Evolutionary conservation across 2,329 filamentous ascomycete genomes (phyloP).

Genomic region (Tolypocladium pustulatum): DNA sequence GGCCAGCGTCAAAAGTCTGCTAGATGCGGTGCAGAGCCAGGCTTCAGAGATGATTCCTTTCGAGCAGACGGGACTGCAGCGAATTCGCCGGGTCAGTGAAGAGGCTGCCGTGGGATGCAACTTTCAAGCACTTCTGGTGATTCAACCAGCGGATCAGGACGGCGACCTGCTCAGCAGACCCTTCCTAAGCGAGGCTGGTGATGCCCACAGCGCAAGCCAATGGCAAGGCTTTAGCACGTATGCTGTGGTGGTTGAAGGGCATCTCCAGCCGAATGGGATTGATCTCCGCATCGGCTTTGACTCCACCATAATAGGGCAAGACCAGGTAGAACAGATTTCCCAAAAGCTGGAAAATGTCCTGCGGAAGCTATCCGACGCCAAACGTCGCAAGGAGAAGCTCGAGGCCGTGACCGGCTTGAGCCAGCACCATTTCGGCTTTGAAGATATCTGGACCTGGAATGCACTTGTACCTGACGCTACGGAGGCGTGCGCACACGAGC

Average conservation of each 20-base stretch:
- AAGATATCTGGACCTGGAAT: slow-evolving; percentile 10
- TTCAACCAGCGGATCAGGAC: slow-evolving; percentile 5
- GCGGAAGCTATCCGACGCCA: slow-evolving; percentile 3
- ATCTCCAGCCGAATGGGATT: slow-evolving; percentile 5
- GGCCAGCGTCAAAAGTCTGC: not conserved
- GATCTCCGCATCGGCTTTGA: slow-evolving; percentile 6
- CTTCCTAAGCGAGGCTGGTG: slow-evolving; percentile 1
- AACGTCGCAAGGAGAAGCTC: not conserved
- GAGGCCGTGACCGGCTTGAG: slow-evolving; percentile 3
- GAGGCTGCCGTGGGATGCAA: slow-evolving; percentile 2
- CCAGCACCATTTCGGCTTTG: slow-evolving; percentile 5
- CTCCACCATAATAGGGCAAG: slow-evolving; percentile 1
- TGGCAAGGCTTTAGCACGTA: slow-evolving; percentile 8
- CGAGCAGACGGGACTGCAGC: slow-evolving; percentile 18
- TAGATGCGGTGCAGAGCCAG: slow-evolving; percentile 11
- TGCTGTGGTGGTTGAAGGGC: slow-evolving; percentile 6
- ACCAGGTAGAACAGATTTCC: slow-evolving; percentile 3
- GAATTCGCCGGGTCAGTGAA: slow-evolving; percentile 12
- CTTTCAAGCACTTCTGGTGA: slow-evolving; percentile 9
- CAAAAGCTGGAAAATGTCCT: slow-evolving; percentile 5
- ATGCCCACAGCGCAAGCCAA: not conserved
- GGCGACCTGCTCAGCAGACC: not conserved
- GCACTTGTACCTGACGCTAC: slow-evolving; percentile 4
- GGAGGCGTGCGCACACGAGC: slow-evolving; percentile 9
- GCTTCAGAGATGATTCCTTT: slow-evolving; percentile 14